Percentiles rank a stretch among this genome's conserved stretches.
Evolutionary conservation across 1,284 basidiomycete genomes (phyloP).

Genomic region (Ganoderma boninense): DNA sequence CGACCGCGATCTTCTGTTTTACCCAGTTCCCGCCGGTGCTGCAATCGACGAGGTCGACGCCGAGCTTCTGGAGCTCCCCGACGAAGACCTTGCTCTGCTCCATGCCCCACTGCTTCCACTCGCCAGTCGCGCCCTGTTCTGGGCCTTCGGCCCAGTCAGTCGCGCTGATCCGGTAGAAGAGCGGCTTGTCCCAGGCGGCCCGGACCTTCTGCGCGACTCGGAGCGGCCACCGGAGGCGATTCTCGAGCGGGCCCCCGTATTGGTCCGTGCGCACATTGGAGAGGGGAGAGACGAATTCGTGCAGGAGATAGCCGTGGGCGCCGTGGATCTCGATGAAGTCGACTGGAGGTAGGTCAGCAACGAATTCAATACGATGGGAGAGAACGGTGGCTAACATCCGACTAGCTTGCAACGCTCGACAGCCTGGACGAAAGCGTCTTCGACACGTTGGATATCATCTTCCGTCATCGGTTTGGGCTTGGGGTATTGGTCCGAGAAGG

Average conservation of each 20-base stretch:
- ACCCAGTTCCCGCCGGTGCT: slow-evolving; percentile 75
- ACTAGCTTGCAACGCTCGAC: slow-evolving; percentile 65
- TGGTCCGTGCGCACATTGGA: slow-evolving; percentile 75
- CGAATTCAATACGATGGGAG: slow-evolving; percentile 5
- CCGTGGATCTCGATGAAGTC: slow-evolving; percentile 87
- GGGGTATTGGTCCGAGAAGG: slow-evolving; percentile 58
- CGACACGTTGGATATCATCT: slow-evolving; percentile 66
- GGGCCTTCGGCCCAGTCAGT: slow-evolving; percentile 82
- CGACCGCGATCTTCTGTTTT: slow-evolving; percentile 64
- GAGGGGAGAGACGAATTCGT: slow-evolving; percentile 73
- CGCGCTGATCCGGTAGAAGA: slow-evolving; percentile 81
- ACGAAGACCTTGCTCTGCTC: slow-evolving; percentile 75
- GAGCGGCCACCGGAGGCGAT: slow-evolving; percentile 75
- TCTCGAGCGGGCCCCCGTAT: slow-evolving; percentile 81
- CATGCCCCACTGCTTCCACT: slow-evolving; percentile 78
- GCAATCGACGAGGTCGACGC: slow-evolving; percentile 78
- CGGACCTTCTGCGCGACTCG: slow-evolving; percentile 64
- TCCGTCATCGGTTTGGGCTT: slow-evolving; percentile 60
- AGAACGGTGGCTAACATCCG: slow-evolving; percentile 60
- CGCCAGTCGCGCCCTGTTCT: slow-evolving; percentile 63
- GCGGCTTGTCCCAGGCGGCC: slow-evolving; percentile 70
- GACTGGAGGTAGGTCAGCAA: slow-evolving; percentile 45
- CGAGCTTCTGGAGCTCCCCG: slow-evolving; percentile 64
- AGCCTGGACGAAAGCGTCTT: slow-evolving; percentile 73
- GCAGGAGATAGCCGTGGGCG: slow-evolving; percentile 74